These are phyloP conservation scores for Amesomyces nigricolor DNA, from an alignment of 2,329 filamentous ascomycete genomes.

Conservation along the genomic window DNA sequence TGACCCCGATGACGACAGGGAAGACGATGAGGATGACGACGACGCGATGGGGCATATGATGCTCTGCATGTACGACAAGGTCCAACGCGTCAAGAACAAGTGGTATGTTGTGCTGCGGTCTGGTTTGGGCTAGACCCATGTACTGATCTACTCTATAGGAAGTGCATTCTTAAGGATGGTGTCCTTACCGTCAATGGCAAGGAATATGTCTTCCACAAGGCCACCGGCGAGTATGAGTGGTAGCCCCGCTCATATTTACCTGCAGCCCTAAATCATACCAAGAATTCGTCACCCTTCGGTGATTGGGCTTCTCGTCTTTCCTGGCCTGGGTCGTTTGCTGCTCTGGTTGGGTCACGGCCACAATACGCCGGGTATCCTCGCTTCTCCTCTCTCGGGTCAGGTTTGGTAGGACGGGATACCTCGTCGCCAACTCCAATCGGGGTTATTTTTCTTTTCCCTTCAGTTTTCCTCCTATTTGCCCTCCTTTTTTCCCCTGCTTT, in stretches of 20 bases:
- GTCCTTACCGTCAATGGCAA: slow-evolving; percentile 89
- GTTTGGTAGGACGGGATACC: too few species aligned
- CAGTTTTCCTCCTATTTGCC: neutral
- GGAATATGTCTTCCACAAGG: slow-evolving; percentile 98
- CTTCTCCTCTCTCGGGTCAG: too few species aligned
- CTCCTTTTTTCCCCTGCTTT: neutral
- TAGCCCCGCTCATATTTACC: slow-evolving; percentile 37
- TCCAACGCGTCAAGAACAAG: slow-evolving; percentile 98
- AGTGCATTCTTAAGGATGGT: slow-evolving; percentile 96
- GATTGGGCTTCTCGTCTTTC: too few species aligned
- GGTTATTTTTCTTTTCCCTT: too few species aligned
- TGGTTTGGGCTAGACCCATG: neutral
- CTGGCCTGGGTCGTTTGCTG: too few species aligned
- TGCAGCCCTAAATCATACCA: too few species aligned
- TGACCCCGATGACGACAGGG: slow-evolving; percentile 79
- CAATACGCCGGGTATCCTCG: too few species aligned
- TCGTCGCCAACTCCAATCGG: too few species aligned
- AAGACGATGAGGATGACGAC: slow-evolving; percentile 82
- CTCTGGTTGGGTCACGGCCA: too few species aligned
- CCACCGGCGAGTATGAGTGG: slow-evolving; percentile 97
- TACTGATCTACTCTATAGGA: slow-evolving; percentile 50
- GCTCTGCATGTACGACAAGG: slow-evolving; percentile 99
- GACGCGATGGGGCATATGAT: slow-evolving; percentile 83
- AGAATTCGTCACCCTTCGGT: too few species aligned
- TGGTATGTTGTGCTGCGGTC: slow-evolving; percentile 48